Evolutionary conservation across 148 eudicot species (phyloP), one percentile per base, ranked within the genome.

Genomic region (Fagopyrum tataricum): DNA sequence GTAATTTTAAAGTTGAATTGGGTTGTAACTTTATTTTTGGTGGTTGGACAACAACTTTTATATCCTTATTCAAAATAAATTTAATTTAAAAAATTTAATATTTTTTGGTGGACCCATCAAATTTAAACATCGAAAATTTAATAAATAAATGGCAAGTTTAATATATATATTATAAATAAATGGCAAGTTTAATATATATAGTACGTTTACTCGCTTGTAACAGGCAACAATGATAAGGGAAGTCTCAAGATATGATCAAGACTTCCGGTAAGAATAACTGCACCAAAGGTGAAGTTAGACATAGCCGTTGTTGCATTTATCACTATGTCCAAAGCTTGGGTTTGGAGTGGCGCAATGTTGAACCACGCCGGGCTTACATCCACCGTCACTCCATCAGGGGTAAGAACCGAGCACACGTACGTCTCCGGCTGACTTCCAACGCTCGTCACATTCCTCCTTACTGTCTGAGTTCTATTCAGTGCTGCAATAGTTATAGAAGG

Each of bases 401-500:
- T 81, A 68, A 85, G 76, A 74, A 82, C 84, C 8, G 88, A 85
- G 46, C 84, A 78, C 46, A 87, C 48, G 79, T 95, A 95, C 0
- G 88, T 88, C 81, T 92, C 97, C 39, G 85, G 74, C 76, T 83
- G 86, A 79, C 66, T 80, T 24, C 82, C 88, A 2, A 91, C 87
- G 41, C 83, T 95, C 70, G 74, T 86, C 48, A 88, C 84, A 0
- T 41, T 86, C 62, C 97, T 79, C 40, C 37, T 82, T 5, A 87
- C 81, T 24, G 49, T 62, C 62, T 74, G 79, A 15, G 77, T 77
- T 39, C 90, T 88, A 11, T 48, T 44, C 4, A 90, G 88, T 4
- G 81, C 71, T 17, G 97, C 72, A 58, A 95, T 77, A 23, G 96
- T 91, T 70, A 91, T 80, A 12, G 99, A 90, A n/a, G 99, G 99